A percentile compares a stretch with the other conserved stretches of the same genome.
phyloP scores from a whole-genome alignment of 306 rosid genomes.

The Prunus mume region DNA sequence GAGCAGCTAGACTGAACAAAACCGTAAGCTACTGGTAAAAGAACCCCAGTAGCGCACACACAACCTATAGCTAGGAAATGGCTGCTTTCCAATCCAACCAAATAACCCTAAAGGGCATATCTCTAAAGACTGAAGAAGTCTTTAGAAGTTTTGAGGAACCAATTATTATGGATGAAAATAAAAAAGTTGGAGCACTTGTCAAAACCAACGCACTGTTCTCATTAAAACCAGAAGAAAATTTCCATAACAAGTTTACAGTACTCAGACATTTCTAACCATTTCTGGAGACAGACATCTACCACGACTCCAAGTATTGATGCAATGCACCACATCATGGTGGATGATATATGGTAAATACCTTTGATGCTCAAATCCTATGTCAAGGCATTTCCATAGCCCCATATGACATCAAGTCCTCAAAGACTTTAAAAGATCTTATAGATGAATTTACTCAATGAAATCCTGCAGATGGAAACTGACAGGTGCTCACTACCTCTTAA shows the following conservation, averaged over 20 bases:
- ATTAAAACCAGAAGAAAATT: neutral
- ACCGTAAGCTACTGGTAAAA: too few relatives aligned
- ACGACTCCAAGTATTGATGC: neutral
- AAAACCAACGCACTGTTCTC: neutral
- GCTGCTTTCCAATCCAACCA: too few relatives aligned
- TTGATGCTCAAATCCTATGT: neutral
- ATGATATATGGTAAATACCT: neutral
- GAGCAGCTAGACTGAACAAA: too few relatives aligned
- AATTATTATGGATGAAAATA: neutral
- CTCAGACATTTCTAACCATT: neutral
- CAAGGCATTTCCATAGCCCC: neutral
- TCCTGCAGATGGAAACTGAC: slow-evolving; percentile 5
- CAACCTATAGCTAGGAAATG: too few relatives aligned
- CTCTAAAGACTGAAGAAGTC: too few relatives aligned
- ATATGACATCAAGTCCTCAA: neutral
- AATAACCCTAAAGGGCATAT: too few relatives aligned
- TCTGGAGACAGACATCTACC: neutral
- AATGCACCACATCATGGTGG: neutral
- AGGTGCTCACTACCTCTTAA: neutral
- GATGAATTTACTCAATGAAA: neutral
- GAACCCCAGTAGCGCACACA: too few relatives aligned
- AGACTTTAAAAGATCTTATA: neutral
- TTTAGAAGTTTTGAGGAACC: neutral
- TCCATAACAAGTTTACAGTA: neutral
- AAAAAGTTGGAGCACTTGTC: neutral